These are phyloP conservation scores for Aspergillus floridensis DNA, from an alignment of 2,329 filamentous ascomycete genomes.

Conservation along the genomic window DNA sequence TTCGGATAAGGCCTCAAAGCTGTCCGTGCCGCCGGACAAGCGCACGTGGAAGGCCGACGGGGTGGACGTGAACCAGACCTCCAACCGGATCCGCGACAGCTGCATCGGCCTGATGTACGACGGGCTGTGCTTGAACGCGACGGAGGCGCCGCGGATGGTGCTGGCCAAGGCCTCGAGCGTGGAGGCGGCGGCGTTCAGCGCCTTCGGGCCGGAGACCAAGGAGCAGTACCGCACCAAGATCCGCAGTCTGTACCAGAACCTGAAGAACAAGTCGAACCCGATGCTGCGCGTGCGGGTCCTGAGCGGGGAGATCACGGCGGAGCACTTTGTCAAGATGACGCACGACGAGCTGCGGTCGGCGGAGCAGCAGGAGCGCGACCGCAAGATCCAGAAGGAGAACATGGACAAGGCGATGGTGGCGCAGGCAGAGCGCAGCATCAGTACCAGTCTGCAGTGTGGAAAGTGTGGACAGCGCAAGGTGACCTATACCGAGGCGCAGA, in stretches of 20 bases:
- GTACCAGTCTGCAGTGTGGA: slow-evolving; percentile 80
- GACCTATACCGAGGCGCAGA: slow-evolving; percentile 94
- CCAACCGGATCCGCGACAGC: slow-evolving; percentile 70
- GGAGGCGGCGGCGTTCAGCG: slow-evolving; percentile 71
- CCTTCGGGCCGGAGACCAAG: slow-evolving; percentile 67
- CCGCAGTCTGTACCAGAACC: slow-evolving; percentile 86
- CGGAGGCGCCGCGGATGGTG: slow-evolving; percentile 60
- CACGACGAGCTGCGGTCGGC: slow-evolving; percentile 88
- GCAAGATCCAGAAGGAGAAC: slow-evolving; percentile 80
- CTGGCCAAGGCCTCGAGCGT: slow-evolving; percentile 66
- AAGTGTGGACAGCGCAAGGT: slow-evolving; percentile 94
- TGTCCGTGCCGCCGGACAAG: slow-evolving; percentile 65
- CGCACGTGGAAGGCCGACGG: slow-evolving; percentile 79
- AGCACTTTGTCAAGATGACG: slow-evolving; percentile 79
- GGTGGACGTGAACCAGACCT: slow-evolving; percentile 73
- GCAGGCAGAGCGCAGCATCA: slow-evolving; percentile 86
- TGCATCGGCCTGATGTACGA: slow-evolving; percentile 94
- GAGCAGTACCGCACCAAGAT: slow-evolving; percentile 82
- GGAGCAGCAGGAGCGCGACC: slow-evolving; percentile 73
- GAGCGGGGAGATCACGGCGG: slow-evolving; percentile 67
- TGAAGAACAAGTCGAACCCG: slow-evolving; percentile 87
- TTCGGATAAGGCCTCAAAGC: slow-evolving; percentile 52
- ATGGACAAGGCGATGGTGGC: slow-evolving; percentile 97
- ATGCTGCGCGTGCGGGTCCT: slow-evolving; percentile 74
- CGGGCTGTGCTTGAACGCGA: slow-evolving; percentile 72